These are phyloP conservation scores for Debaryomyces maramus DNA, from an alignment of 805 yeast genomes.

Conservation along the genomic window DNA sequence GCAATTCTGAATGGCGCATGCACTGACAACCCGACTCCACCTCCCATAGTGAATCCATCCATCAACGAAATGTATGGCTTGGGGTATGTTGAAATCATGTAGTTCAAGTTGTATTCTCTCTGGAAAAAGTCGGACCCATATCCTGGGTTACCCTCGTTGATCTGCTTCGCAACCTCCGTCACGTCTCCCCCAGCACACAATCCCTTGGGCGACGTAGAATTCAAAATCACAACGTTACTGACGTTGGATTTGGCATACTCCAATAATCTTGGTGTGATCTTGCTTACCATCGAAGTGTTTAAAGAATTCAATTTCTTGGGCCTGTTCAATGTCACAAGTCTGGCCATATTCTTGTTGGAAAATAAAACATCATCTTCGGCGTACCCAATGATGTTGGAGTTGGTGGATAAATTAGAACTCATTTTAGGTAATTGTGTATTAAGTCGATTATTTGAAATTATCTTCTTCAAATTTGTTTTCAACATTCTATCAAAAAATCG, in stretches of 20 bases:
- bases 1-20: slow-evolving; percentile 93
- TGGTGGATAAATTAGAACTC: slow-evolving; percentile 6
- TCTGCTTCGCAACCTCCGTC: slow-evolving; percentile 68
- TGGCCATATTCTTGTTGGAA: slow-evolving; percentile 59
- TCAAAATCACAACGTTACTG: slow-evolving; percentile 65
- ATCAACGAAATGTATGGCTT: slow-evolving; percentile 85
- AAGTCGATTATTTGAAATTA: background rate
- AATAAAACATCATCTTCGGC: slow-evolving; percentile 61
- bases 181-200: slow-evolving; percentile 98
- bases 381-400: slow-evolving; percentile 15
- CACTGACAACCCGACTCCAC: slow-evolving; percentile 90
- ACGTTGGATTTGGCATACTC: slow-evolving; percentile 74
- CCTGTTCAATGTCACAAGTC: slow-evolving; percentile 76
- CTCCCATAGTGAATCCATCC: slow-evolving; percentile 97
- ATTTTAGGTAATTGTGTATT: slow-evolving; percentile 1
- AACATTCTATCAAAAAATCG: background rate
- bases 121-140: slow-evolving; percentile 68
- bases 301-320: slow-evolving; percentile 83
- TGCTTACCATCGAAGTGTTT: slow-evolving; percentile 69
- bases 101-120: slow-evolving; percentile 79
- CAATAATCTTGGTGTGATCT: slow-evolving; percentile 67
- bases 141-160: slow-evolving; percentile 45
- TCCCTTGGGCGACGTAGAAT: slow-evolving; percentile 64
- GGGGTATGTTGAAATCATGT: slow-evolving; percentile 72
- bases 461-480: slow-evolving; percentile 2